Evolutionary conservation across 495 filamentous ascomycete genomes (phyloP).

Genomic region (Penicillium manginii): DNA sequence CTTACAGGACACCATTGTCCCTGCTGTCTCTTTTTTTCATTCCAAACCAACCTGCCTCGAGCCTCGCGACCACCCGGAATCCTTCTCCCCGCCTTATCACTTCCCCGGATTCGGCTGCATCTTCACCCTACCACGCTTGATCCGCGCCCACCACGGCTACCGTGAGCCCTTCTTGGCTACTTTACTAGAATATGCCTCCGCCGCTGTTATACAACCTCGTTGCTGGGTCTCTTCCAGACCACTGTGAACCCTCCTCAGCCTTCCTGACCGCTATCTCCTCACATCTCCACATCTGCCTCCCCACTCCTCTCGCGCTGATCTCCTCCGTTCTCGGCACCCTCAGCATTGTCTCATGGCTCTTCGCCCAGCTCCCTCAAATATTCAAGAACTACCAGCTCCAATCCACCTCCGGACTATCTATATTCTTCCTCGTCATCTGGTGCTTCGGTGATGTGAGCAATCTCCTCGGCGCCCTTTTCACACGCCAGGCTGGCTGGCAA

Average conservation of each 20-base stretch:
- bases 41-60: not conserved
- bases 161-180: not conserved
- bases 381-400: slow-evolving; percentile 69
- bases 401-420: slow-evolving; percentile 69
- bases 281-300: slow-evolving; percentile 67
- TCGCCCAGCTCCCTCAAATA: slow-evolving; percentile 75
- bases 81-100: not conserved
- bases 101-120: slow-evolving; percentile 15
- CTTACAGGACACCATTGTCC: not conserved
- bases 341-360: slow-evolving; percentile 75
- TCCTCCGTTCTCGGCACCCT: slow-evolving; percentile 66
- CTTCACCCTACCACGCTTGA: slow-evolving; percentile 2
- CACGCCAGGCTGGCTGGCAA: slow-evolving; percentile 71
- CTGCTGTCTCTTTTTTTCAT: slow-evolving; percentile 7
- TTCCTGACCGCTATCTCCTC: slow-evolving; percentile 63
- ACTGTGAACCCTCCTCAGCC: slow-evolving; percentile 65
- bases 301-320: slow-evolving; percentile 66
- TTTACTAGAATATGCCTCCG: slow-evolving; percentile 30
- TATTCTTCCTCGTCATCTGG: slow-evolving; percentile 74
- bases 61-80: not conserved
- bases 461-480: slow-evolving; percentile 66
- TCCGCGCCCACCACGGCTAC: not conserved
- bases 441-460: slow-evolving; percentile 71
- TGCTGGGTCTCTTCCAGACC: slow-evolving; percentile 51
- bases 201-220: slow-evolving; percentile 34